Evolutionary conservation across 805 yeast genomes (phyloP).

Genomic region (Saturnispora quitensis): DNA sequence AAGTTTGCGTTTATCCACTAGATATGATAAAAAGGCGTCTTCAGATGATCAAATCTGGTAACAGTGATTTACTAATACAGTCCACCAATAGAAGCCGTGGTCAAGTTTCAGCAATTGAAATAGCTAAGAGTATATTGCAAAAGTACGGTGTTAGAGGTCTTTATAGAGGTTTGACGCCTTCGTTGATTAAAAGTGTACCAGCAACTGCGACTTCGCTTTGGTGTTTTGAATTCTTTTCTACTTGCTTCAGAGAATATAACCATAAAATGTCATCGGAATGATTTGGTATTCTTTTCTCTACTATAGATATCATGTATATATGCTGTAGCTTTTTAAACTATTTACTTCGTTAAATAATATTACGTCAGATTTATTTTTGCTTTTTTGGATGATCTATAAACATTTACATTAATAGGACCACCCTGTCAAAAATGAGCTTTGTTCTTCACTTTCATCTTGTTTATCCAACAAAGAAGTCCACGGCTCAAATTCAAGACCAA

Average conservation of each 20-base stretch:
- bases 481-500: constrained; percentile 69
- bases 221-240: constrained; percentile 26
- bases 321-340: neutral
- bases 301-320: neutral
- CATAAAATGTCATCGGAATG: neutral
- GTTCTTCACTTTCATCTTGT: constrained; percentile 19
- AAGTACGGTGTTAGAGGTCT: constrained; percentile 59
- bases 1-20: constrained; percentile 71
- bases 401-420: constrained; percentile 6
- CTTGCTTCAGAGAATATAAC: constrained; percentile 13
- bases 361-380: neutral
- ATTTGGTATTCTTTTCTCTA: neutral
- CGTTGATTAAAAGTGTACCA: constrained; percentile 74
- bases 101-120: neutral
- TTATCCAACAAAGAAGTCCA: constrained; percentile 33
- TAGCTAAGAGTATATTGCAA: constrained; percentile 33
- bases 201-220: constrained; percentile 37
- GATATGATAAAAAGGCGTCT: constrained; percentile 74
- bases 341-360: neutral
- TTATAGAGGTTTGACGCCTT: constrained; percentile 66
- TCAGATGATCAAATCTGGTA: constrained; percentile 41
- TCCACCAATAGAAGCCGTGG: neutral
- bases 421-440: constrained; percentile 6
- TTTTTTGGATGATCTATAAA: neutral
- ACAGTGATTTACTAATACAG: constrained; percentile 12